Base-by-base conservation (phyloP, 192 early-diverging fungal genomes). In the Geranomyces michiganensis region DNA sequence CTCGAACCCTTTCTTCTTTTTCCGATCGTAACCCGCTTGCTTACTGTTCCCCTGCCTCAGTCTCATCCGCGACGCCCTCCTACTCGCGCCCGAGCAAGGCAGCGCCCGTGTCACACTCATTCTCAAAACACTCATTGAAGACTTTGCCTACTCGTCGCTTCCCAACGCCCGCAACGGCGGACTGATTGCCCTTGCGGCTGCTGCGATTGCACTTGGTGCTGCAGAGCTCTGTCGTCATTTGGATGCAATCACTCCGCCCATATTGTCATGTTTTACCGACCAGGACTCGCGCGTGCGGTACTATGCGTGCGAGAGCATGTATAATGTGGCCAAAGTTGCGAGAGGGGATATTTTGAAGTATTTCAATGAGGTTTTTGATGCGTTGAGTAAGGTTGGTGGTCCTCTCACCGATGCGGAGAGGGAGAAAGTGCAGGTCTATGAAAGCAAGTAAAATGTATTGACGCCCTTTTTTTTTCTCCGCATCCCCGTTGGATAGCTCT, bases 311-410 rank as follows among this genome's bases (percentile, higher is more conserved):
- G 98, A 99, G 79, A 90, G 89, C 64, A 91, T 98, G 88, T 99
- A 99, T 72, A 99, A 99, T 76, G 95, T 99, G 58, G 90, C 91
- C 24, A 99, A 99, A 62, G 98, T 97, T 3, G 94, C 96, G 27
- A 83, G 92, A 43, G 91, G 91, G 4, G 88, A 92, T 60, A 90
- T 97, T 14, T 77, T 99, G 55, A 78, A 89, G 29, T 97, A 90
- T 76, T 99, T 99, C 53, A 98, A 98, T 70, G 94, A 95, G 43
- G 89, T 99, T 5, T 98, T 99, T 86, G 98, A 99, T 78, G 93
- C 92, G 41, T 80, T 99, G 77, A 89, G 92, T 62, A 92, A 95
- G 75, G n/a, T n/a, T n/a, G n/a, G n/a, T n/a, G n/a, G n/a, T n/a
- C n/a, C n/a, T n/a, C n/a, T n/a, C n/a, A n/a, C n/a, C n/a, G n/a